A percentile compares a stretch with the other conserved stretches of the same genome.
phyloP scores from a whole-genome alignment of 2,329 filamentous ascomycete genomes.

The Verticillium dahliae region DNA sequence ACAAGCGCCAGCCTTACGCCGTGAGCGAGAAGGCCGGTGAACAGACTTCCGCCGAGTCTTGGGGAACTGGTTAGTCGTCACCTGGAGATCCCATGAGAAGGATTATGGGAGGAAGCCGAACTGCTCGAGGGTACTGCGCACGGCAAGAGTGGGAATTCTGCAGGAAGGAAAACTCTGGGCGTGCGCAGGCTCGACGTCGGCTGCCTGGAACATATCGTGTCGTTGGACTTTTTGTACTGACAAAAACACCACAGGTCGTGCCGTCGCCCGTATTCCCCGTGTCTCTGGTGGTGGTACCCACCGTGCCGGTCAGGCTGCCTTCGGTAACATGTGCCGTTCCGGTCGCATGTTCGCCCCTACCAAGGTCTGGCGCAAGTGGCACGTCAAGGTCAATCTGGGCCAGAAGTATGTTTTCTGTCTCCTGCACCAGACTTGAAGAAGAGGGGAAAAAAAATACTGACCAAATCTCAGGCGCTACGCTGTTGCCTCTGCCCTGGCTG shows the following conservation, averaged over 20 bases:
- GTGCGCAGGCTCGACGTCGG: neutral
- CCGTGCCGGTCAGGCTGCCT: conserved; percentile 98
- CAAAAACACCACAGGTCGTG: conserved; percentile 62
- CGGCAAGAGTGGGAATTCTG: neutral
- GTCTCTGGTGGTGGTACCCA: conserved; percentile 99
- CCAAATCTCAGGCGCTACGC: conserved; percentile 71
- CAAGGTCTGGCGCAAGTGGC: conserved; percentile 99
- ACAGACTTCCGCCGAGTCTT: conserved; percentile 99
- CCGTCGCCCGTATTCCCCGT: conserved; percentile 99
- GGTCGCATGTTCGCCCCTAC: conserved; percentile 99
- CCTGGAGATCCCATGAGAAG: neutral
- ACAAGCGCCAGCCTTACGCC: conserved; percentile 98
- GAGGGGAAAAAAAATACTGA: neutral
- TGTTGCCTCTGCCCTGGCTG: conserved; percentile 93
- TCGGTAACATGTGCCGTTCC: conserved; percentile 99
- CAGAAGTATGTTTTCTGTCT: conserved; percentile 66
- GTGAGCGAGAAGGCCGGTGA: conserved; percentile 99
- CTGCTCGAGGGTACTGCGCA: neutral
- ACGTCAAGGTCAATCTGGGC: conserved; percentile 98
- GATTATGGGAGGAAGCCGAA: neutral
- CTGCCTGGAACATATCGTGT: neutral
- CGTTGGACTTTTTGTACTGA: conserved; percentile 5
- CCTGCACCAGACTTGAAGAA: neutral
- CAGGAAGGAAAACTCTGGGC: neutral
- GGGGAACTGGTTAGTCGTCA: conserved; percentile 84